Evolutionary conservation across 495 filamentous ascomycete genomes (phyloP).

Genomic region (Lophiotrema nucula): DNA sequence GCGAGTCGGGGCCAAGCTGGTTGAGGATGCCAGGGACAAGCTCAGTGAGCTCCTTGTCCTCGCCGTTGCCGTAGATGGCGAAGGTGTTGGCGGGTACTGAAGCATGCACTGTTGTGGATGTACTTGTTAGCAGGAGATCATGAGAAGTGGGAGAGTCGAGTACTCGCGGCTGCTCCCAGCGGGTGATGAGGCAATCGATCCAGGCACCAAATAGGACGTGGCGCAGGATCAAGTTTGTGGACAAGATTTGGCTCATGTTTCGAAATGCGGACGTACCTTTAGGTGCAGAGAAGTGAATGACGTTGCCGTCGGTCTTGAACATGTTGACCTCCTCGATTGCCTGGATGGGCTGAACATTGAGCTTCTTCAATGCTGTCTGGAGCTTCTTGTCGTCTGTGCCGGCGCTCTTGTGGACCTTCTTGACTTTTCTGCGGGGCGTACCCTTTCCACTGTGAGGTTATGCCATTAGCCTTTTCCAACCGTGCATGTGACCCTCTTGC

Average conservation of each 20-base stretch:
- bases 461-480: constrained; percentile 15
- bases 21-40: constrained; percentile 99
- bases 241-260: no score
- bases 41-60: constrained; percentile 99
- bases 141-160: no score
- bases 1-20: constrained; percentile 95
- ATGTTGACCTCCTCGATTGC: constrained; percentile 99
- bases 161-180: no score
- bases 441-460: constrained; percentile 86
- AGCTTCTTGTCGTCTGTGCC: constrained; percentile 99
- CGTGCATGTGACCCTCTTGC: not conserved
- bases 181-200: no score
- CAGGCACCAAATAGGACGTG: no score
- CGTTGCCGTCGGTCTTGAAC: constrained; percentile 99
- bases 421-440: constrained; percentile 94
- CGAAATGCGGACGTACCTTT: constrained; percentile 70
- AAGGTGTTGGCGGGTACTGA: constrained; percentile 96
- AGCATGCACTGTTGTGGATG: constrained; percentile 71
- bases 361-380: constrained; percentile 64
- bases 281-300: constrained; percentile 96
- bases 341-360: constrained; percentile 70
- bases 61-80: constrained; percentile 97
- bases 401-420: constrained; percentile 90
- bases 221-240: no score
- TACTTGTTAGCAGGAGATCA: not conserved